Conservation (phyloP, 179 eudicot species). For the Spinacia oleracea region DNA sequence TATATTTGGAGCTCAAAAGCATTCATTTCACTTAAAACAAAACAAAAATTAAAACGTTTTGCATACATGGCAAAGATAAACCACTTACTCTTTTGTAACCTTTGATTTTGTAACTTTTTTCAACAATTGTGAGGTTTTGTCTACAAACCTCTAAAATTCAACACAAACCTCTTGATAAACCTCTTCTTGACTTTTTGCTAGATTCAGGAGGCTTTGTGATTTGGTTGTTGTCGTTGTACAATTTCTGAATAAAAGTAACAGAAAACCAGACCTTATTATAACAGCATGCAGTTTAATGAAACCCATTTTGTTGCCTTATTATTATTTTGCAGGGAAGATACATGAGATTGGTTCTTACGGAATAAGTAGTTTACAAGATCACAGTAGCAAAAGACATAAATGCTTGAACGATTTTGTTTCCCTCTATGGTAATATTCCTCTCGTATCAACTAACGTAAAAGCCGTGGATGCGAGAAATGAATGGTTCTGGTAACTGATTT, state of each 20-base stretch:
- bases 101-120: too few species aligned
- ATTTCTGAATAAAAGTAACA: not conserved
- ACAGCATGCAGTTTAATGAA: not conserved
- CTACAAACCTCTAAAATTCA: too few species aligned
- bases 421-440: constrained; percentile 55
- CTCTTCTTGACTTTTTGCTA: not conserved
- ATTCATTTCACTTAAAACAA: too few species aligned
- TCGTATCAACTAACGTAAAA: constrained; percentile 54
- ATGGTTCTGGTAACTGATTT: constrained; percentile 56
- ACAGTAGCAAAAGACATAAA: constrained; percentile 47
- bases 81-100: too few species aligned
- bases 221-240: not conserved
- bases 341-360: constrained; percentile 60
- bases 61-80: too few species aligned
- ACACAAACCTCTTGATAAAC: too few species aligned
- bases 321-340: constrained; percentile 53
- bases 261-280: not conserved
- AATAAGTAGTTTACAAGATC: constrained; percentile 54
- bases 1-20: too few species aligned
- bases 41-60: too few species aligned
- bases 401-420: constrained; percentile 63
- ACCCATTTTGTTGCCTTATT: not conserved
- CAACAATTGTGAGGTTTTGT: too few species aligned
- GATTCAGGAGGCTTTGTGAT: not conserved
- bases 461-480: constrained; percentile 53